Percentiles rank a stretch among this genome's conserved stretches.
Evolutionary conservation across 2,329 filamentous ascomycete species (phyloP).

Genomic region (Coniochaeta sp.): DNA sequence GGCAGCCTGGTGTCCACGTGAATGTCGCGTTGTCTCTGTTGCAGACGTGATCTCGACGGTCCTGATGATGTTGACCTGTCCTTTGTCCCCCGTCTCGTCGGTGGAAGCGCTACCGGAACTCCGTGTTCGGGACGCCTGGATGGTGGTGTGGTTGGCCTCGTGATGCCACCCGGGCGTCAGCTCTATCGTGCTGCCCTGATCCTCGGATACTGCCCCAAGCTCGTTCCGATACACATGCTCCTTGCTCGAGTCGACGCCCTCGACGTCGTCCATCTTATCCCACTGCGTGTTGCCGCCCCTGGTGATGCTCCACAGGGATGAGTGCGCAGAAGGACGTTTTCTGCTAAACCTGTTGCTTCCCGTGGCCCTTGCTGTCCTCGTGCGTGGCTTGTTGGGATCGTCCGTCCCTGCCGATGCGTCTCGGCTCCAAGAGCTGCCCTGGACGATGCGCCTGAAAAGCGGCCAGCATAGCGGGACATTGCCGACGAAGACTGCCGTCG

Average conservation of each 20-base stretch:
- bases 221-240: constrained; percentile 1
- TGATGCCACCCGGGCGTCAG: constrained; percentile 12
- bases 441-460: constrained; percentile 37
- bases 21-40: neutral
- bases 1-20: neutral
- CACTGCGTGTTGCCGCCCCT: constrained; percentile 14
- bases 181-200: constrained; percentile 21
- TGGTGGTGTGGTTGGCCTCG: constrained; percentile 5
- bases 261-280: constrained; percentile 20
- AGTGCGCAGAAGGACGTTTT: constrained; percentile 6
- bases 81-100: neutral
- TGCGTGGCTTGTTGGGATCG: constrained; percentile 2
- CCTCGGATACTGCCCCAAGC: constrained; percentile 4
- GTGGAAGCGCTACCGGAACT: neutral
- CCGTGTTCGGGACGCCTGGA: neutral
- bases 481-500: constrained; percentile 50
- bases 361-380: neutral
- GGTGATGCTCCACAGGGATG: constrained; percentile 9
- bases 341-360: neutral
- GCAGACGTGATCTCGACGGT: neutral
- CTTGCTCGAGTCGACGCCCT: neutral
- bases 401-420: neutral
- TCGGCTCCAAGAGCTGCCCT: constrained; percentile 11
- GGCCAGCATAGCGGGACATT: constrained; percentile 55
- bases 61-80: neutral